Conservation (phyloP, 2,329 filamentous ascomycete genomes). For the Alternaria ethzedia region DNA sequence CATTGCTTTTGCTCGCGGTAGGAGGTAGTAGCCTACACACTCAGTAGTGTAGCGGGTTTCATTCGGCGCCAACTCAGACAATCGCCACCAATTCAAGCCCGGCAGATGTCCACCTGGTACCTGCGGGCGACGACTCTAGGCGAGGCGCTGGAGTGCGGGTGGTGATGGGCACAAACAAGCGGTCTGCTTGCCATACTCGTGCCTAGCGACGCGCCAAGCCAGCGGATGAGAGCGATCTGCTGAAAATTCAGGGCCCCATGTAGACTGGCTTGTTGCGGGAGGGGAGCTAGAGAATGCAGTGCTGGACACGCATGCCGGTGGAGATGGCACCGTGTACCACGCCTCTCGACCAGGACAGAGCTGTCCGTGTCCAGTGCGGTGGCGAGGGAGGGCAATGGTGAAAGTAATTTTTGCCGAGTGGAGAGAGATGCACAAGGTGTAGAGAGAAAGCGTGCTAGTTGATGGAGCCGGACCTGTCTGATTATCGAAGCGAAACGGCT, state of each 20-base stretch:
- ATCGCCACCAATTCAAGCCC: not conserved
- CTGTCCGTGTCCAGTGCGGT: conserved; percentile 29
- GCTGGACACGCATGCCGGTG: conserved; percentile 8
- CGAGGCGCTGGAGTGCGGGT: conserved; percentile 24
- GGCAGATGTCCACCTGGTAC: conserved; percentile 16
- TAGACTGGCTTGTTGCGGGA: conserved; percentile 16
- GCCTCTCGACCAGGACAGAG: conserved; percentile 16
- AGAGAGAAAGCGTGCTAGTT: conserved; percentile 17
- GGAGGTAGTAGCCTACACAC: not conserved
- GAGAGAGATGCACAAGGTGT: conserved; percentile 8
- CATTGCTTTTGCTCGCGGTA: not conserved
- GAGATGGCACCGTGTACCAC: conserved; percentile 10
- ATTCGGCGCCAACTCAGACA: not conserved
- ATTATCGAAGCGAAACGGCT: conserved; percentile 16
- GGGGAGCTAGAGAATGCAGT: conserved; percentile 10
- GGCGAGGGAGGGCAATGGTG: conserved; percentile 20
- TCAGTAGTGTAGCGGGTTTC: not conserved
- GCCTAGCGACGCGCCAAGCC: conserved; percentile 27
- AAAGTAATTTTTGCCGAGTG: conserved; percentile 22
- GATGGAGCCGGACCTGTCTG: conserved; percentile 22
- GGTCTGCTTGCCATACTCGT: conserved; percentile 33
- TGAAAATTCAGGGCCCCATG: conserved; percentile 23
- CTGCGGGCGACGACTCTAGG: conserved; percentile 16
- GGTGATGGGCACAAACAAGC: conserved; percentile 34
- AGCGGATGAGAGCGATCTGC: conserved; percentile 25